Evolutionary conservation across 495 filamentous ascomycete species (phyloP), one percentile per base, ranked within the genome.

Genomic region (Cercophora scortea): DNA sequence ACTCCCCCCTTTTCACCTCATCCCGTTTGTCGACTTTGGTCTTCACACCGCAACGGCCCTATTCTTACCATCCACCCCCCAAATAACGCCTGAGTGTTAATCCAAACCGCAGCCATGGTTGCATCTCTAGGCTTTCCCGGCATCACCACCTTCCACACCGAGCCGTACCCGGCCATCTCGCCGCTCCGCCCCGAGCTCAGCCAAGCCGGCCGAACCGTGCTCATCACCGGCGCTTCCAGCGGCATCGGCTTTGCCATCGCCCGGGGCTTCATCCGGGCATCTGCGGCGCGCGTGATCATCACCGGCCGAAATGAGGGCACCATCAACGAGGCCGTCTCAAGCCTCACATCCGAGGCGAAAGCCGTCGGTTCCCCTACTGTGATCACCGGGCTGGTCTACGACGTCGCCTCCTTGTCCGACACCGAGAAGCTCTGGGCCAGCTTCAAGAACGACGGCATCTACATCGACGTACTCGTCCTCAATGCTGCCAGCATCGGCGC

Each of bases 191-290:
- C 11, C 59, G 68, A 16, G 54, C 68, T 52, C 70, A 77, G 32
- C 40, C 71, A 74, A 18, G 55, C 61, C 6, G 70, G 71, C 48
- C 72, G 72, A 41, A 71, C 61, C 4, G 63, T 81, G 18, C 50
- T 80, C 18, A 57, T 83, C 32, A 79, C 78, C 6, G 79, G 76
- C 10, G 72, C 56, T 41, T 53, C 58, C 1, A 48, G 45, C 17
- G 66, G 68, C 15, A 72, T 75, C 42, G 73, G 73, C 25, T 52
- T 58, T 9, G 59, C 61, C 12, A 74, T 68, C 34, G 66, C 65
- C 35, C 58, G 45, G 25, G 54, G 51, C 33, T 74, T 75, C 46
- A 57, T 70, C 11, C 50, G 54, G 12, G 73, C 72, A 9, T 52
- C 57, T 0, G 65, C 70, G 0, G 49, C 59, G 1, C 56, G 58